Percentiles rank a stretch among this genome's conserved stretches.
These are phyloP conservation scores for Boletus pseudo-olivaceus DNA, from an alignment of 768 basidiomycete genomes.

Conservation along the genomic window DNA sequence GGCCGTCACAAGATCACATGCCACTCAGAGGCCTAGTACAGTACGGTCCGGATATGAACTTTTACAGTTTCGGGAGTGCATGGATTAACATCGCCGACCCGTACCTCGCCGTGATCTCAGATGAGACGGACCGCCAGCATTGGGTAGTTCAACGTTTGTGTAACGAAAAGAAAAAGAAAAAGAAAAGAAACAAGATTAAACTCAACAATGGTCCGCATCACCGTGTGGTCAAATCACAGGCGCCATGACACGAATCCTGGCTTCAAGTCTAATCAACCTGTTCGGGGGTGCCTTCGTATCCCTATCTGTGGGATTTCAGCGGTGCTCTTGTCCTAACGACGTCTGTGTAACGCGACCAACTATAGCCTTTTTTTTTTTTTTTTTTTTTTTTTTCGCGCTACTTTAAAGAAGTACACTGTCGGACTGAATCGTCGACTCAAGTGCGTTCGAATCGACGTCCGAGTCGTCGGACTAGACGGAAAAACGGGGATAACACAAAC, in stretches of 20 bases:
- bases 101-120: background rate
- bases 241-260: background rate
- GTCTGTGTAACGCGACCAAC: background rate
- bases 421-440: conserved; percentile 5
- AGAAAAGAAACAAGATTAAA: too few species aligned
- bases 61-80: background rate
- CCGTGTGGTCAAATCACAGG: background rate
- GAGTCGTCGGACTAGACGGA: background rate
- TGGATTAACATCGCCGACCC: background rate
- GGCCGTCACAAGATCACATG: background rate
- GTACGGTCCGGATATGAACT: background rate
- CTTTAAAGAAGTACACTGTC: too few species aligned
- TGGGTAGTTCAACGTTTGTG: background rate
- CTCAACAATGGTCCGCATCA: background rate
- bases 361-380: background rate
- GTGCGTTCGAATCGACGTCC: conserved; percentile 3
- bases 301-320: background rate
- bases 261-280: background rate
- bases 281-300: too few species aligned
- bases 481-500: background rate
- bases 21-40: background rate
- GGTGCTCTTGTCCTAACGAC: background rate
- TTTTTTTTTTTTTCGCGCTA: background rate
- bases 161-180: background rate
- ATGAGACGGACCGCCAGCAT: background rate